phyloP scores from a whole-genome alignment of 1,284 basidiomycete species.

The Rhodotorula sp. region DNA sequence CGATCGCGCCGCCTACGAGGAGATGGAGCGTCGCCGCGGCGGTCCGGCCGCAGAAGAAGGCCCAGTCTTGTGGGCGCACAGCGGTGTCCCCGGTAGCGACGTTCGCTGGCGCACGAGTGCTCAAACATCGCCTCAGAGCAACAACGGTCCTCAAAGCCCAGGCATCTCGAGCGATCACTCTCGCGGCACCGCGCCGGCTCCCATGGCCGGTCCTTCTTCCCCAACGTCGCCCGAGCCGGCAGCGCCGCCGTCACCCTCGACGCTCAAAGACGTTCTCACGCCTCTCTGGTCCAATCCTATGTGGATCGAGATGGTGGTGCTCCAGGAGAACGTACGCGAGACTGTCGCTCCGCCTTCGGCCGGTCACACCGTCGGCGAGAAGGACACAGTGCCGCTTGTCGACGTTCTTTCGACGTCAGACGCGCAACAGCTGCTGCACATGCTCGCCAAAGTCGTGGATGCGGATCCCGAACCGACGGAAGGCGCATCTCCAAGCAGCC shows the following conservation, averaged over 20 bases:
- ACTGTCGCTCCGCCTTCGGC: neutral
- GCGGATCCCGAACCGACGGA: neutral
- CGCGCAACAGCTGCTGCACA: constrained; percentile 3
- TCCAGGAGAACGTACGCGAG: constrained; percentile 3
- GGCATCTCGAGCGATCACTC: neutral
- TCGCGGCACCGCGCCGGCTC: no score
- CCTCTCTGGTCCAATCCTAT: constrained; percentile 15
- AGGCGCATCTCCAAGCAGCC: neutral
- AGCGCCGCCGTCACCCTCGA: neutral
- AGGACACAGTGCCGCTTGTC: constrained; percentile 8
- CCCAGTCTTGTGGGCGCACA: neutral
- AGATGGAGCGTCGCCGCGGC: neutral
- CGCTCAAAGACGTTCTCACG: constrained; percentile 5
- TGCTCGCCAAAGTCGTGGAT: constrained; percentile 16
- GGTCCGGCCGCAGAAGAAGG: neutral
- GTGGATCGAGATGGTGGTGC: constrained; percentile 10
- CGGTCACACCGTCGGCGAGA: neutral
- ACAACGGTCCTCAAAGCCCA: no score
- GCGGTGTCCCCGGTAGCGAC: neutral
- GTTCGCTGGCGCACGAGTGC: neutral
- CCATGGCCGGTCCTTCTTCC: neutral
- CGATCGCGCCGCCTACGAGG: neutral
- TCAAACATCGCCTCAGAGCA: no score
- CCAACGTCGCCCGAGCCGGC: neutral
- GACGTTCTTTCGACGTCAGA: constrained; percentile 5